Evolutionary conservation across 257 asterid genomes (phyloP), one percentile per base, ranked within the genome.

Genomic region (Jaltomata sinuosa): DNA sequence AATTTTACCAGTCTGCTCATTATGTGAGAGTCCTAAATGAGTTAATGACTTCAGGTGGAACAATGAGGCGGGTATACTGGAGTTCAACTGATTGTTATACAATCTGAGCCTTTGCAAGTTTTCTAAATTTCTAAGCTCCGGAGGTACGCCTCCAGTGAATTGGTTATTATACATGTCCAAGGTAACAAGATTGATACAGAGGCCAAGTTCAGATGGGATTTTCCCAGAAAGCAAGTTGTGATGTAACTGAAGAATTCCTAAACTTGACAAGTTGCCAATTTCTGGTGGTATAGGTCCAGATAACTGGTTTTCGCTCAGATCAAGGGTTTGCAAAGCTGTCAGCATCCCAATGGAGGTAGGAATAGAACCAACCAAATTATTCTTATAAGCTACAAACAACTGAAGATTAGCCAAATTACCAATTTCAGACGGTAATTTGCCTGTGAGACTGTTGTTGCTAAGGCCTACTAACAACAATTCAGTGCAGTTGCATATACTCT

Each of bases 221-320:
- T 84, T 84, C 7, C 97, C 97, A 0, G 96, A 89, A 11, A 94
- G 88, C 1, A 83, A 84, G 83, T 94, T 95, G 64, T 85, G 57
- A 79, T 84, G 86, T 83, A 94, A 78, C 80, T 93, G 94, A 77
- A 95, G 92, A 29, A 11, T 3, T 68, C 87, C 84, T 72, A 94
- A 84, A 45, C 78, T 92, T 1, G 90, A 71, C 91, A 95, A 31
- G 59, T 84, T 88, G 54, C 97, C 95, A 14, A 94, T 89, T 88
- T 89, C 89, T 50, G 86, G 93, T 54, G 99, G 97, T 87, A 94
- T 89, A 80, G 71, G 74, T 42, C 99, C 98, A 5, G 94, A 86
- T 50, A 93, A 79, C 64, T 34, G 87, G 90, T 95, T 95, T 40
- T 81, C 62, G 84, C 93, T 91, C 3, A 95, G 86, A 79, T 95